Conservation (phyloP, 352 stramenopile species). For the Phytophthora lateralis region DNA sequence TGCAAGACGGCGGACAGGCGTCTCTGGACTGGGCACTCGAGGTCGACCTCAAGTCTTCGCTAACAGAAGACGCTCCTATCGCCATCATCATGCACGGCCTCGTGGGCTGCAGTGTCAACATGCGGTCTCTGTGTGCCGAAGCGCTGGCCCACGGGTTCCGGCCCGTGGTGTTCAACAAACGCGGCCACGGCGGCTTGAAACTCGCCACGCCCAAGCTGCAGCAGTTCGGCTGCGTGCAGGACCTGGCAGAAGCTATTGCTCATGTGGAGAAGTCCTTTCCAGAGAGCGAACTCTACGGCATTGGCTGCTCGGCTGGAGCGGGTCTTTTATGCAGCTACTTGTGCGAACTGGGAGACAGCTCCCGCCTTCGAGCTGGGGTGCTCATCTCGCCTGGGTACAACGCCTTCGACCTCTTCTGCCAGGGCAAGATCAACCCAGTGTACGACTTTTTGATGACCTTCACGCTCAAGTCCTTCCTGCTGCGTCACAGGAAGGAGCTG, state of each 20-base stretch:
- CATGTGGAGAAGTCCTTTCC: conserved; percentile 58
- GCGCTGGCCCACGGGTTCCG: conserved; percentile 66
- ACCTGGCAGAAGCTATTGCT: conserved; percentile 59
- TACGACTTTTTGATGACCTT: conserved; percentile 86
- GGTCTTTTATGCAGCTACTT: conserved; percentile 76
- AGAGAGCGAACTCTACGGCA: conserved; percentile 56
- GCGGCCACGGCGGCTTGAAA: conserved; percentile 68
- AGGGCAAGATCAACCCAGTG: conserved; percentile 62
- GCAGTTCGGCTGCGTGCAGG: conserved; percentile 67
- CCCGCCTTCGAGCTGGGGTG: conserved; percentile 58
- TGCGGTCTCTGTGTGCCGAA: conserved; percentile 69
- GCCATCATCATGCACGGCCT: conserved; percentile 73
- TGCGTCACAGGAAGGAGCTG: conserved; percentile 53
- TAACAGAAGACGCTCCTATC: conserved; percentile 49
- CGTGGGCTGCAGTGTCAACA: conserved; percentile 66
- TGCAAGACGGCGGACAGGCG: conserved; percentile 68
- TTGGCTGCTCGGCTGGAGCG: conserved; percentile 78
- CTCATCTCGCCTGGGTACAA: conserved; percentile 84
- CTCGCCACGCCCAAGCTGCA: conserved; percentile 73
- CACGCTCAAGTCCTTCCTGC: conserved; percentile 70
- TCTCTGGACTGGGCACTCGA: conserved; percentile 74
- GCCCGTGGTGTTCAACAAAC: conserved; percentile 87
- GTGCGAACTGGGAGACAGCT: conserved; percentile 59
- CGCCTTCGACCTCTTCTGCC: conserved; percentile 73
- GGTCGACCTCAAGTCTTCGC: conserved; percentile 13